Base-by-base conservation (phyloP, 2,329 filamentous ascomycete species). In the Colletotrichum filicis region DNA sequence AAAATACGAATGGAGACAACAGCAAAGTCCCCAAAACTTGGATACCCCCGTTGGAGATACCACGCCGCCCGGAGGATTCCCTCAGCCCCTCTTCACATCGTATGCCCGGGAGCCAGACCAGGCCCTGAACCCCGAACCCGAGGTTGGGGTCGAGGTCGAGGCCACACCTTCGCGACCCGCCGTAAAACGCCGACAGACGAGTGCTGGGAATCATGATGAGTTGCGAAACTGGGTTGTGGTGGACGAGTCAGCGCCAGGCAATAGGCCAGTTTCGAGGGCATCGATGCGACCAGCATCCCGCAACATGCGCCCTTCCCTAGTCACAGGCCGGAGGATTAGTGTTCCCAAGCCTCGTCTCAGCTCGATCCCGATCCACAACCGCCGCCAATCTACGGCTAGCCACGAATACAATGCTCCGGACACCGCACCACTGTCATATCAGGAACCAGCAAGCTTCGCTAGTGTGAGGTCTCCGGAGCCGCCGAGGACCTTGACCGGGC, bases 141-240 rank as follows among this genome's bases (percentile, higher is more conserved):
- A 49, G 42, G 19, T 82, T 4, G 83, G 84, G 22, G 19, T 82
- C 1, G 37, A 42, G 16, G 19, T 82, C 4, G 83, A 84, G 22
- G 79, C 85, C 1, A 87, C 86, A 9, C 84, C 86, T 2, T 83
- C 84, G 3, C 77, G 80, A 30, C 87, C 86, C 4, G 83, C 87
- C 1, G 82, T 86, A 1, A 91, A 91, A 78, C 84, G 89, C 55
- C 84, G 89, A 56, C 89, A 91, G 73, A 85, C 88, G n/a, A 82
- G 84, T 66, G 79, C 84, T 1, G 83, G 85, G 22, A 83, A 85
- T 42, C 71, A 71, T 19, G 87, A 90, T 74, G 90, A 92, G 56
- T 83, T 93, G 6, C 86, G 89, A 35, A 93, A 91, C 82, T 95
- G 93, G 93, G 92, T 95, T 32, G 86, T 95, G 75, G 90, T 95